Evolutionary conservation across 1,284 basidiomycete genomes (phyloP).

Genomic region (Xanthoconium separans): DNA sequence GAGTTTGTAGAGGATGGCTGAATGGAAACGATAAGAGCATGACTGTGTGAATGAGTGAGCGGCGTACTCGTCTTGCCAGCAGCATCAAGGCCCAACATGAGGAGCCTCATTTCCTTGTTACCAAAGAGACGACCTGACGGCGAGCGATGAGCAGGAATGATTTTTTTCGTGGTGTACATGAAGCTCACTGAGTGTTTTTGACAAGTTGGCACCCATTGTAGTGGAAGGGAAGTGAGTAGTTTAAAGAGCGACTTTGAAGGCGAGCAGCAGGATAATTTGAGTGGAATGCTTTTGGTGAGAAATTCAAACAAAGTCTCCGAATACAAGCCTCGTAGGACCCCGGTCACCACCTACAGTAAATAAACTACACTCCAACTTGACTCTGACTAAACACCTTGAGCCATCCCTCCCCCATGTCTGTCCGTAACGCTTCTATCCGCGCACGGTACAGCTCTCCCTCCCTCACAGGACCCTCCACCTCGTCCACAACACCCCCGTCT

Average conservation of each 20-base stretch:
- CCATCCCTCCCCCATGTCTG: slow-evolving; percentile 87
- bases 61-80: slow-evolving; percentile 93
- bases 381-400: slow-evolving; percentile 78
- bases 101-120: slow-evolving; percentile 97
- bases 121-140: slow-evolving; percentile 88
- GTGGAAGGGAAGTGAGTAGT: background rate
- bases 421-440: slow-evolving; percentile 76
- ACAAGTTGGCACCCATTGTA: slow-evolving; percentile 74
- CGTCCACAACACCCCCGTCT: background rate
- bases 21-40: slow-evolving; percentile 15
- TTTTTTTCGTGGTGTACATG: too few relatives aligned
- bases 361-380: slow-evolving; percentile 24
- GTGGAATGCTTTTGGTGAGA: slow-evolving; percentile 22
- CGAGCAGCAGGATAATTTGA: slow-evolving; percentile 18
- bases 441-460: slow-evolving; percentile 71
- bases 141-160: background rate
- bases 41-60: background rate
- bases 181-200: slow-evolving; percentile 65
- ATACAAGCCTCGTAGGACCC: slow-evolving; percentile 27
- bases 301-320: slow-evolving; percentile 21
- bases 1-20: slow-evolving; percentile 99
- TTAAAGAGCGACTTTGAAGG: slow-evolving; percentile 48
- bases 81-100: slow-evolving; percentile 93
- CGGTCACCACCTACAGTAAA: slow-evolving; percentile 27
- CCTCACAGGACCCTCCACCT: slow-evolving; percentile 26